Evolutionary conservation across 2,329 filamentous ascomycete species (phyloP).

Genomic region (Esteya vermicola): DNA sequence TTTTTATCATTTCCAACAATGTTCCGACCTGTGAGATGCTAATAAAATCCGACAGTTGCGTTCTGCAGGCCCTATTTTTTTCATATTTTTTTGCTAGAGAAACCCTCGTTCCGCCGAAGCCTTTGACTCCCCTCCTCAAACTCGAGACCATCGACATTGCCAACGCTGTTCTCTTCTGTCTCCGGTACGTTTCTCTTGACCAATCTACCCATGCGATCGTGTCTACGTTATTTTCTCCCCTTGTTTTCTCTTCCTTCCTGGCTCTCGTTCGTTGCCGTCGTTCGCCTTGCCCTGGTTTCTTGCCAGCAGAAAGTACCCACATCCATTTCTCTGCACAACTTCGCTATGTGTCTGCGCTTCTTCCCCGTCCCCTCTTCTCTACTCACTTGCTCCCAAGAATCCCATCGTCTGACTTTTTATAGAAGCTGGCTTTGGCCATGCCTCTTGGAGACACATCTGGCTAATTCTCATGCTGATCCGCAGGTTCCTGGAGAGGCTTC

Average conservation of each 20-base stretch:
- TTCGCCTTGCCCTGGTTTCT: background rate
- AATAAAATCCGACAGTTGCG: background rate
- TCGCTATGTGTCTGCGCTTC: too few relatives aligned
- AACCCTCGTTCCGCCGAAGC: constrained; percentile 3
- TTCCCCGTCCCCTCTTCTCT: background rate
- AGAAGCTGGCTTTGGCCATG: too few relatives aligned
- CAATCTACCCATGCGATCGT: constrained; percentile 7
- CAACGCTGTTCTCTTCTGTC: constrained; percentile 5
- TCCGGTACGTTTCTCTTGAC: constrained; percentile 8
- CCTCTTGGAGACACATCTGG: too few relatives aligned
- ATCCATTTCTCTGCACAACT: background rate
- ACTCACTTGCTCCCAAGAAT: too few relatives aligned
- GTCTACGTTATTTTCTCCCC: constrained; percentile 3
- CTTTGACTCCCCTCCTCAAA: background rate
- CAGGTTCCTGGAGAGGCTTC: too few relatives aligned
- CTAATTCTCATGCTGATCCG: background rate
- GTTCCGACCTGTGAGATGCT: too few relatives aligned
- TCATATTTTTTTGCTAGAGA: constrained; percentile 1
- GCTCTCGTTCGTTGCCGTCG: background rate
- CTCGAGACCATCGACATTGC: constrained; percentile 2
- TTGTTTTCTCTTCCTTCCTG: constrained; percentile 1
- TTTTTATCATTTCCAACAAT: too few relatives aligned
- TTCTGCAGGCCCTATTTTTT: background rate
- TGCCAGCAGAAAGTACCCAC: background rate
- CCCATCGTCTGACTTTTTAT: too few relatives aligned